phyloP scores from a whole-genome alignment of 2,329 filamentous ascomycete genomes.

The Metarhizium robertsii region DNA sequence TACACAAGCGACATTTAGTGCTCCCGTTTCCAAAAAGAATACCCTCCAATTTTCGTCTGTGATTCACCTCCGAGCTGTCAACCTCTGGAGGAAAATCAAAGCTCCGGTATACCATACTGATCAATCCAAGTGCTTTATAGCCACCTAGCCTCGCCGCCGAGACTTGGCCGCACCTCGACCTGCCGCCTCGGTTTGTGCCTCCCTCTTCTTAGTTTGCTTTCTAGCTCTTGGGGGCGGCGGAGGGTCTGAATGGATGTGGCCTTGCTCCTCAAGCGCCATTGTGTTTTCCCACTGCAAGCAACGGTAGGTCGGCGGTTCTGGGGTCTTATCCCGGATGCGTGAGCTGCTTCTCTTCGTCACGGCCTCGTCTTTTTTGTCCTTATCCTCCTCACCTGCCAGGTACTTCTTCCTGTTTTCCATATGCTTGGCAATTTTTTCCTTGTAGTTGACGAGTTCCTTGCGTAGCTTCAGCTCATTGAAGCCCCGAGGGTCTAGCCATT shows the following conservation, averaged over 20 bases:
- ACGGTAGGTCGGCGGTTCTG: constrained; percentile 35
- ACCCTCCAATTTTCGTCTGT: too few relatives aligned
- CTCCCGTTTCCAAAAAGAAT: too few relatives aligned
- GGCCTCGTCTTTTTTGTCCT: constrained; percentile 29
- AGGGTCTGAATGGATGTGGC: constrained; percentile 47
- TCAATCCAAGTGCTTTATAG: background rate
- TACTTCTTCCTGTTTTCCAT: constrained; percentile 77
- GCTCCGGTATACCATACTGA: background rate
- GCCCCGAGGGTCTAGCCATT: constrained; percentile 83
- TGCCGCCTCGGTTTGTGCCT: constrained; percentile 25
- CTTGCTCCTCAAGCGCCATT: constrained; percentile 46
- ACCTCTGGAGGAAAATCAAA: background rate
- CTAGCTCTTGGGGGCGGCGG: constrained; percentile 40
- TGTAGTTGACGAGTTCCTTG: constrained; percentile 74
- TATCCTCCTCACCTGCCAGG: constrained; percentile 30
- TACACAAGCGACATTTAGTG: too few relatives aligned
- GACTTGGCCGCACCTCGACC: constrained; percentile 20
- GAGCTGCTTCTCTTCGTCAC: constrained; percentile 32
- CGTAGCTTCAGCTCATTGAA: constrained; percentile 77
- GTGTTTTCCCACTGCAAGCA: constrained; percentile 48
- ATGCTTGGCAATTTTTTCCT: constrained; percentile 64
- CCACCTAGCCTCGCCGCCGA: constrained; percentile 15
- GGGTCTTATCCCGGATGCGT: constrained; percentile 35
- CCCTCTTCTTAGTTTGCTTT: constrained; percentile 44
- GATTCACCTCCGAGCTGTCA: background rate